These are phyloP conservation scores for Austroboletus eburneus DNA, from an alignment of 768 basidiomycete species.

Conservation along the genomic window DNA sequence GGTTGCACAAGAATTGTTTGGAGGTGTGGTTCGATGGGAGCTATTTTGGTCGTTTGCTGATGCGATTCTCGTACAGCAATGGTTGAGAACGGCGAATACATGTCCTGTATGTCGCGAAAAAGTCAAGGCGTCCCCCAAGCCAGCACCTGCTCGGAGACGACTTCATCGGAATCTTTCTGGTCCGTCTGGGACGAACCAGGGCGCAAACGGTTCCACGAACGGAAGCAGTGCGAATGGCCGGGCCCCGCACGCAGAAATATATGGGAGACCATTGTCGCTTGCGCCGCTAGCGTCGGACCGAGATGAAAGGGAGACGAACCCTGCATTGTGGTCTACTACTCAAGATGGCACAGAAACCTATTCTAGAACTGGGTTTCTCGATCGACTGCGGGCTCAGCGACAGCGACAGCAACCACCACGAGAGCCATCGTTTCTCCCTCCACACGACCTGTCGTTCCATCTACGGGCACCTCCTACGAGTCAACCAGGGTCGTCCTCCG, in stretches of 20 bases:
- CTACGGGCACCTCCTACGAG: slow-evolving; percentile 8
- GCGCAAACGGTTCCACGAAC: neutral
- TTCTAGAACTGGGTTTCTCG: slow-evolving; percentile 2
- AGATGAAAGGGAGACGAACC: too few relatives aligned
- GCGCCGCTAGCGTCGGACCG: slow-evolving; percentile 14
- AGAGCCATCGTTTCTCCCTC: neutral
- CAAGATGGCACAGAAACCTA: slow-evolving; percentile 6
- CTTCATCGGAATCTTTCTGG: slow-evolving; percentile 2
- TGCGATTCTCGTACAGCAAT: slow-evolving; percentile 49
- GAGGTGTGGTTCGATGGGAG: slow-evolving; percentile 43
- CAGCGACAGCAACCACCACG: slow-evolving; percentile 9
- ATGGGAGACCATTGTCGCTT: slow-evolving; percentile 16
- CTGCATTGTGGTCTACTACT: too few relatives aligned
- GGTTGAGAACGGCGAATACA: slow-evolving; percentile 70
- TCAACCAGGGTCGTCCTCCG: slow-evolving; percentile 2
- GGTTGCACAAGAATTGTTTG: slow-evolving; percentile 75
- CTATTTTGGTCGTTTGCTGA: slow-evolving; percentile 2
- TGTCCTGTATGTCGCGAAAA: slow-evolving; percentile 78
- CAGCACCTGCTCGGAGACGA: slow-evolving; percentile 20
- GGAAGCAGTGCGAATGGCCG: slow-evolving; percentile 5
- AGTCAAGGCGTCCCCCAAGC: slow-evolving; percentile 35
- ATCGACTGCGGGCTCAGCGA: slow-evolving; percentile 15
- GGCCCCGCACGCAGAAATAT: slow-evolving; percentile 2
- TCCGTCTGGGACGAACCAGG: slow-evolving; percentile 11
- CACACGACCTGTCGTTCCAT: slow-evolving; percentile 4